phyloP scores from a whole-genome alignment of 345 rosid genomes.

The Kandelia obovata region DNA sequence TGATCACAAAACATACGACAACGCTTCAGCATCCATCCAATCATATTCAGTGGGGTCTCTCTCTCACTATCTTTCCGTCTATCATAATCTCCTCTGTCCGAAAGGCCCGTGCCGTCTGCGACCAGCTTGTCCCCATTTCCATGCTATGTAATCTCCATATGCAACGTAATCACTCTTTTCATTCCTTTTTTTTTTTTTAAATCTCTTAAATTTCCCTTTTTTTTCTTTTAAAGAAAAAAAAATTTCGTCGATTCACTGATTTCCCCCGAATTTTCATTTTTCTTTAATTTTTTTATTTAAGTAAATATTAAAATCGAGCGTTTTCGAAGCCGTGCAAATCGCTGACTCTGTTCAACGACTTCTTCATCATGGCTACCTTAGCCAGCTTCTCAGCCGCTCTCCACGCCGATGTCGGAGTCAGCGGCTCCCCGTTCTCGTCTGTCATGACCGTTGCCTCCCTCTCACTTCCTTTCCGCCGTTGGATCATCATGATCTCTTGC shows the following conservation, averaged over 20 bases:
- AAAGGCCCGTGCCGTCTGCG: slow-evolving; percentile 36
- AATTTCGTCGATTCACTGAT: background rate
- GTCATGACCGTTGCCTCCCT: slow-evolving; percentile 33
- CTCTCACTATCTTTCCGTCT: background rate
- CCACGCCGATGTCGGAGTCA: slow-evolving; percentile 34
- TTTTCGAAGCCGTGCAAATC: slow-evolving; percentile 38
- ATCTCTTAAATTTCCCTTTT: background rate
- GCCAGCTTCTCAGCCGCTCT: slow-evolving; percentile 39
- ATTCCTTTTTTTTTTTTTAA: background rate
- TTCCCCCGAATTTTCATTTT: background rate
- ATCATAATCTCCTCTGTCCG: slow-evolving; percentile 10
- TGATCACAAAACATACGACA: background rate
- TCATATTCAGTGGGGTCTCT: slow-evolving; percentile 14
- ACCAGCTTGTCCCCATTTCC: slow-evolving; percentile 9
- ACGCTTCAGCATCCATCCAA: slow-evolving; percentile 1
- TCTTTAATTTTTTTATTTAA: background rate
- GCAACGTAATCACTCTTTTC: background rate
- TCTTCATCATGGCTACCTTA: slow-evolving; percentile 29
- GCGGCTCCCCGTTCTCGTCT: slow-evolving; percentile 58
- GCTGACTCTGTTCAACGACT: slow-evolving; percentile 30
- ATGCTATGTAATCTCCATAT: background rate
- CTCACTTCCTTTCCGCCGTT: slow-evolving; percentile 32
- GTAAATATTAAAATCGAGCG: slow-evolving; percentile 23
- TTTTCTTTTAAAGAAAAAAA: background rate
- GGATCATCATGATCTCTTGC: slow-evolving; percentile 15